Evolutionary conservation across 1,139 yeast genomes (phyloP).

Genomic region (Debaryomycetaceae sp.): DNA sequence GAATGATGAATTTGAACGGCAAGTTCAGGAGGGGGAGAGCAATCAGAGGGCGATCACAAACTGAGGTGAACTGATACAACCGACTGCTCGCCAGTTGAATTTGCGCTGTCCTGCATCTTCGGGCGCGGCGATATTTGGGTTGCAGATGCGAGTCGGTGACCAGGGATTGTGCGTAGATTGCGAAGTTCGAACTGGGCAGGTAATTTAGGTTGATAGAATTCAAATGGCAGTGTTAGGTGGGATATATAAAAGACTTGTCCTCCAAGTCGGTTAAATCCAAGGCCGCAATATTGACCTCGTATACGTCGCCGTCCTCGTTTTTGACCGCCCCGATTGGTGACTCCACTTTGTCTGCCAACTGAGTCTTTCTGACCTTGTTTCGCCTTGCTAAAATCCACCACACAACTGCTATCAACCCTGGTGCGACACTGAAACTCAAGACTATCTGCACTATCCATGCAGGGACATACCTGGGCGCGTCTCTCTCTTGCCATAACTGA

Average conservation of each 20-base stretch:
- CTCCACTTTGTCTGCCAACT: conserved; percentile 6
- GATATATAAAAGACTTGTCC: conserved; percentile 42
- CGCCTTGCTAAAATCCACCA: conserved; percentile 34
- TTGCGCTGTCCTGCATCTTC: no score
- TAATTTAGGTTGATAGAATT: no score
- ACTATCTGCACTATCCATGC: conserved; percentile 57
- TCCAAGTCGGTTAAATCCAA: conserved; percentile 46
- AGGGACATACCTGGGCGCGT: conserved; percentile 21
- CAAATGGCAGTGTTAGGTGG: no score
- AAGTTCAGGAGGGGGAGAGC: no score
- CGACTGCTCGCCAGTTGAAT: no score
- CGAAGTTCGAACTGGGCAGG: no score
- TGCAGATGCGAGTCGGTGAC: no score
- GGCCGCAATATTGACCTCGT: conserved; percentile 33
- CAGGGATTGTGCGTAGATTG: no score
- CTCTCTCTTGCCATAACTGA: conserved; percentile 18
- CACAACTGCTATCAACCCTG: conserved; percentile 31
- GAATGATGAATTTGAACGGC: conserved; percentile 14
- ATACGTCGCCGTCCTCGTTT: conserved; percentile 23
- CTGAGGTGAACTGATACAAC: neutral
- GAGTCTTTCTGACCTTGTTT: conserved; percentile 26
- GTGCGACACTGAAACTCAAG: conserved; percentile 38
- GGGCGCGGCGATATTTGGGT: neutral
- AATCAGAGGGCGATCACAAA: no score
- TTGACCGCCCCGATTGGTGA: conserved; percentile 24